Conservation (phyloP, 805 yeast species). For the Grigorovia jiainica region DNA sequence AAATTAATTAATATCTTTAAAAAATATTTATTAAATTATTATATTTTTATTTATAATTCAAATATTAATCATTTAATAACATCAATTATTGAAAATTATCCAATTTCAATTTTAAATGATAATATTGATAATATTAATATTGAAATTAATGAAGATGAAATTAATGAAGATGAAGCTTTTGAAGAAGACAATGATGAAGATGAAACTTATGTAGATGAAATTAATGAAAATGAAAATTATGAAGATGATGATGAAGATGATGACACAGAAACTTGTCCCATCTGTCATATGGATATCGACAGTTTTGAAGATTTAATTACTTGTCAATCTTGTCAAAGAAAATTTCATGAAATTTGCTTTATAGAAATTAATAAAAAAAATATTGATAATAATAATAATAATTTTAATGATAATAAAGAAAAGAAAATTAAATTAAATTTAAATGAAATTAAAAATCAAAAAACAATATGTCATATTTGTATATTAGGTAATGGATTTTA, state of each 20-base stretch:
- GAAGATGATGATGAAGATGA: constrained; percentile 28
- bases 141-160: constrained; percentile 15
- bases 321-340: constrained; percentile 69
- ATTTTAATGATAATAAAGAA: no score
- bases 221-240: constrained; percentile 5
- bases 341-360: constrained; percentile 42
- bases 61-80: constrained; percentile 2
- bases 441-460: background rate
- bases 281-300: constrained; percentile 33
- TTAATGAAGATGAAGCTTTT: constrained; percentile 33
- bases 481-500: constrained; percentile 81
- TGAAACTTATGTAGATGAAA: constrained; percentile 32
- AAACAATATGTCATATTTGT: constrained; percentile 71
- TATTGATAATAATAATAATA: no score
- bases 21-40: constrained; percentile 24
- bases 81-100: constrained; percentile 17
- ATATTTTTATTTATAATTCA: constrained; percentile 23
- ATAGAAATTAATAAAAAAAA: no score
- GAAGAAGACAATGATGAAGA: constrained; percentile 29
- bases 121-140: constrained; percentile 7
- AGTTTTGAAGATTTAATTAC: constrained; percentile 32
- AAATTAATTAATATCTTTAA: constrained; percentile 14
- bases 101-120: constrained; percentile 27
- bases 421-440: background rate
- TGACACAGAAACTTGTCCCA: constrained; percentile 41